Base-by-base conservation (phyloP, 1,284 basidiomycete species). In the Malassezia yamatoensis region DNA sequence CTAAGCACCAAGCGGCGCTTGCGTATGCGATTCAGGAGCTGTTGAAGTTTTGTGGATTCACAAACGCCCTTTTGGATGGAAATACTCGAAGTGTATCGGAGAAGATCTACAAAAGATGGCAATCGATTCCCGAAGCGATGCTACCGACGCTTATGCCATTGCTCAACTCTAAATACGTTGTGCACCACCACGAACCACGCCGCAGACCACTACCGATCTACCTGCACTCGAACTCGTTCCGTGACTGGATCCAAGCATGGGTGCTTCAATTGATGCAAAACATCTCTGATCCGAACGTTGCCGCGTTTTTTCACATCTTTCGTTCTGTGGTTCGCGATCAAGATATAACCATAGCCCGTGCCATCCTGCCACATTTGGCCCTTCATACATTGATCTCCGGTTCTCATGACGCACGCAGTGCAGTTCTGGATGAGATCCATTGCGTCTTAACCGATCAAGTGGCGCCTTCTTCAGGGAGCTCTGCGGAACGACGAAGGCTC, bases 161-260 rank as follows among this genome's bases (percentile, higher is more conserved):
- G n/a, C 63, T 73, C 46, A 64, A 66, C 55, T 72, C 69, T 34
- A 61, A 65, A 38, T 74, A 73, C 44, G 60, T 62, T 11, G 65
- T 66, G 10, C 62, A 70, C 39, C 59, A 59, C 18, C 54, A 58
- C n/a, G 57, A 61, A 32, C 53, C 58, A 2, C 63, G 59, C 24
- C 8, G 49, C 5, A 61, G 65, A 24, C 54, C 57, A 36, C 58
- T 49, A 24, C 72, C 72, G 33, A 81, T 83, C 51, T 99, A 96
- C 76, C 79, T 81, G 1, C 77, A 78, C 3, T 81, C 84, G 51
- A 76, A 81, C 5, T 90, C 88, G 0, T 98, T 94, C 76, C 83
- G 91, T 45, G 91, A 98, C 75, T 99, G 94, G 94, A 81, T 98
- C 20, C 89, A 94, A 64, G 75, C 82, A 0, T 98, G 93, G 91